Conservation (phyloP, 2,329 filamentous ascomycete species). For the Colletotrichum sp. region DNA sequence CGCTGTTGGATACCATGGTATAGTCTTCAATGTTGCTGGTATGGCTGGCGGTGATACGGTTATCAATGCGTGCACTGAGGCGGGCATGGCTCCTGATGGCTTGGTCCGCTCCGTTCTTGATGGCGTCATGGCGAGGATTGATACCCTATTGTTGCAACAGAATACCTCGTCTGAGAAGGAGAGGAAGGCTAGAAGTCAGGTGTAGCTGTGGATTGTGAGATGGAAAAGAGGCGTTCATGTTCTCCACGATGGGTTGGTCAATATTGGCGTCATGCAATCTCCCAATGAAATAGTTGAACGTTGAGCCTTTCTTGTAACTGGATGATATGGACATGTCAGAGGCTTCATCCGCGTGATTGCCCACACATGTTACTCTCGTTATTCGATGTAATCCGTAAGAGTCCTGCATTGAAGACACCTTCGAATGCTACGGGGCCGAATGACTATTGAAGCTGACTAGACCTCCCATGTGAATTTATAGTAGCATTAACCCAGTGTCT, state of each 20-base stretch:
- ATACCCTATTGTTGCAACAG: neutral
- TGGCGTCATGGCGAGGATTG: slow-evolving; percentile 2
- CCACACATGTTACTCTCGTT: neutral
- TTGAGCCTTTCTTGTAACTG: neutral
- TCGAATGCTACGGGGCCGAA: no score
- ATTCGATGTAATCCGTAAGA: no score
- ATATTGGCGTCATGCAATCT: rapidly evolving
- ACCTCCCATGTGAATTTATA: no score
- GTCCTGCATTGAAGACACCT: no score
- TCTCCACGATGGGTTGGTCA: rapidly evolving
- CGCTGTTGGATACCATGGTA: slow-evolving; percentile 9
- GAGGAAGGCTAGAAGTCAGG: neutral
- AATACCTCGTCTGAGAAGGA: neutral
- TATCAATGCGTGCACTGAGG: slow-evolving; percentile 17
- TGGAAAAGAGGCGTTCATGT: neutral
- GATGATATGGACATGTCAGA: neutral
- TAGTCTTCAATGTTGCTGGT: slow-evolving; percentile 15
- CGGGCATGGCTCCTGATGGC: slow-evolving; percentile 8
- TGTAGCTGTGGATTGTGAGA: rapidly evolving
- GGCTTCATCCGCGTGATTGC: neutral
- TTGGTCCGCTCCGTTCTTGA: neutral
- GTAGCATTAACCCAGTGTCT: no score
- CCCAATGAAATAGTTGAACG: neutral
- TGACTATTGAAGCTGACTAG: neutral
- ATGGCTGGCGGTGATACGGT: slow-evolving; percentile 6